phyloP scores from a whole-genome alignment of 352 stramenopile genomes.

The Phytophthora agathidicida region DNA sequence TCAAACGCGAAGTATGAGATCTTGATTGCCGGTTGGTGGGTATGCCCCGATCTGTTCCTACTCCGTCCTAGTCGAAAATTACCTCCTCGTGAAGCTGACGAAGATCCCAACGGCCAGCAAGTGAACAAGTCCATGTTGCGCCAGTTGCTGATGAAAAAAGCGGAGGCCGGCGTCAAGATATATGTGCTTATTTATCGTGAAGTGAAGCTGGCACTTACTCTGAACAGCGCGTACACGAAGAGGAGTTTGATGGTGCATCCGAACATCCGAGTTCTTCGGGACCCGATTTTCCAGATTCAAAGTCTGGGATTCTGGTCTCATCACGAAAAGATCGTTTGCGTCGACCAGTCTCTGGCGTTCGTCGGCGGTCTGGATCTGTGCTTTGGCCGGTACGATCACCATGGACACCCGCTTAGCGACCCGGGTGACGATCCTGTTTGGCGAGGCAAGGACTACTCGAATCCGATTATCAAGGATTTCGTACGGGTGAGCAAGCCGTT shows the following conservation, averaged over 20 bases:
- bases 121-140: conserved; percentile 77
- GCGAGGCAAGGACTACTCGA: conserved; percentile 90
- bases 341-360: conserved; percentile 88
- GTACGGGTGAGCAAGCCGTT: conserved; percentile 85
- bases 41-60: conserved; percentile 87
- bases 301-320: conserved; percentile 92
- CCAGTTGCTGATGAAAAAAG: conserved; percentile 81
- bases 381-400: conserved; percentile 89
- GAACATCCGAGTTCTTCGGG: conserved; percentile 91
- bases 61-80: conserved; percentile 70
- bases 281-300: conserved; percentile 92
- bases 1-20: conserved; percentile 88
- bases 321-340: conserved; percentile 93
- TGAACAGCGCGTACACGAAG: conserved; percentile 90
- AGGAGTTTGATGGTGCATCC: conserved; percentile 75
- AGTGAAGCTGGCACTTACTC: conserved; percentile 87
- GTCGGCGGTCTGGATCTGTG: conserved; percentile 88
- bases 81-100: conserved; percentile 27
- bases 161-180: conserved; percentile 85
- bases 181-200: conserved; percentile 93
- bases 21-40: conserved; percentile 92
- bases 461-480: conserved; percentile 91
- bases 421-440: conserved; percentile 67
- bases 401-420: conserved; percentile 76
- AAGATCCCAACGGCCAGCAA: conserved; percentile 38